Evolutionary conservation across 1,284 basidiomycete species (phyloP).

Genomic region (Tranzscheliella williamsii): DNA sequence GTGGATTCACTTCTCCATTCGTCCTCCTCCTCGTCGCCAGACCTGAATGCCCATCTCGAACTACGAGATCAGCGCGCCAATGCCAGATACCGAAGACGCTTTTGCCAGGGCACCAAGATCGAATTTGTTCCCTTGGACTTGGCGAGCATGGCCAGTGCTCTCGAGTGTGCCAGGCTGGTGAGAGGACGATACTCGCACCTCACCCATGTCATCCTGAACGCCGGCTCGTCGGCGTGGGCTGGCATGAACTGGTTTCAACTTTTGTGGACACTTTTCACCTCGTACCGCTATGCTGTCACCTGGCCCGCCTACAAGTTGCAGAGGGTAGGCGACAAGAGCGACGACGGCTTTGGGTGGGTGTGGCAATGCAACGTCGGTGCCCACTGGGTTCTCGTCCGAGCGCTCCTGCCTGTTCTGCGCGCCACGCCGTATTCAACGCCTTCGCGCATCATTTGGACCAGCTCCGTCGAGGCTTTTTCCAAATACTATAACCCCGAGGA

Average conservation of each 20-base stretch:
- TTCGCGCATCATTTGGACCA: conserved; percentile 60
- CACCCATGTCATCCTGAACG: conserved; percentile 60
- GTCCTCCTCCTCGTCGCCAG: conserved; percentile 5
- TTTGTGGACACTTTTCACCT: conserved; percentile 51
- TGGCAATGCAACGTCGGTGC: conserved; percentile 60
- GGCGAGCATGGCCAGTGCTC: conserved; percentile 54
- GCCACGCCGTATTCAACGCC: conserved; percentile 50
- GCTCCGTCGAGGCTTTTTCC: conserved; percentile 57
- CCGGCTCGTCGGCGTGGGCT: conserved; percentile 55
- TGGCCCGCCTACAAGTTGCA: conserved; percentile 58
- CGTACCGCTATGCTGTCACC: conserved; percentile 56
- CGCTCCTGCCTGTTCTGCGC: conserved; percentile 45
- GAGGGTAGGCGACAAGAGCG: conserved; percentile 53
- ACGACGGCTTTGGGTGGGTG: conserved; percentile 60
- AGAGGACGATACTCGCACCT: conserved; percentile 51
- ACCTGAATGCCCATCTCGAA: conserved; percentile 27
- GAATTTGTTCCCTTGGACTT: conserved; percentile 59
- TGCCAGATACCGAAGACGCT: conserved; percentile 47
- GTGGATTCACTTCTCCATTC: neutral
- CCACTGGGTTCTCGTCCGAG: conserved; percentile 57
- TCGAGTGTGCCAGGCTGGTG: conserved; percentile 51
- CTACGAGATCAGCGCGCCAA: conserved; percentile 45
- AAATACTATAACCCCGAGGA: conserved; percentile 54
- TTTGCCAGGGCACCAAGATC: conserved; percentile 52
- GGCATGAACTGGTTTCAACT: conserved; percentile 56